Evolutionary conservation across 2,329 filamentous ascomycete species (phyloP).

Genomic region (Colletotrichum australisinense): DNA sequence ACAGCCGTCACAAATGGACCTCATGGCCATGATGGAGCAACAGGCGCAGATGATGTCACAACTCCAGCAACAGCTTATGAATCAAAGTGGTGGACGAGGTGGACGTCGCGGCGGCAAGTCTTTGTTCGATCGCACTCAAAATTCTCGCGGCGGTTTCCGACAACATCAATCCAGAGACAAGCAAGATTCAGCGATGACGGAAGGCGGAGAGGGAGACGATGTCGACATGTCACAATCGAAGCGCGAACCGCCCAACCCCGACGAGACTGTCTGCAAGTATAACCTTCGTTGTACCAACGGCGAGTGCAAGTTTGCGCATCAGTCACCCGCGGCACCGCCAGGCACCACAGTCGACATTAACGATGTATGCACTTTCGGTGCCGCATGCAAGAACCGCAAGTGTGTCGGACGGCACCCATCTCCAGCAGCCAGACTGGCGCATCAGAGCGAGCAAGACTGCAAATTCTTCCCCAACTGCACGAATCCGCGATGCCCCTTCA

Average conservation of each 20-base stretch:
- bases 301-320: slow-evolving; percentile 93
- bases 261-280: slow-evolving; percentile 85
- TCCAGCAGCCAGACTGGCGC: slow-evolving; percentile 81
- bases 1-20: slow-evolving; percentile 63
- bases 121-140: slow-evolving; percentile 80
- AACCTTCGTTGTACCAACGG: slow-evolving; percentile 89
- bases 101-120: slow-evolving; percentile 64
- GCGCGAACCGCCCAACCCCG: slow-evolving; percentile 66
- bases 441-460: slow-evolving; percentile 88
- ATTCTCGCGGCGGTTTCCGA: slow-evolving; percentile 62
- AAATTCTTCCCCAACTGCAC: slow-evolving; percentile 93
- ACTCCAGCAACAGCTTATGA: slow-evolving; percentile 72
- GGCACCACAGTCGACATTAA: slow-evolving; percentile 81
- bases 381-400: slow-evolving; percentile 95
- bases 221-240: slow-evolving; percentile 69
- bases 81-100: slow-evolving; percentile 57
- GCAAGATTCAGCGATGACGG: slow-evolving; percentile 42
- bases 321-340: slow-evolving; percentile 88
- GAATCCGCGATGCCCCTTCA: slow-evolving; percentile 88
- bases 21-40: slow-evolving; percentile 85
- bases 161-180: slow-evolving; percentile 55
- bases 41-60: slow-evolving; percentile 89
- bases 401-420: slow-evolving; percentile 93
- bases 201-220: slow-evolving; percentile 63
- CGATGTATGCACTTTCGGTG: slow-evolving; percentile 86